Evolutionary conservation across 805 yeast genomes (phyloP), one percentile per base, ranked within the genome.

Genomic region (Candida maltosa): DNA sequence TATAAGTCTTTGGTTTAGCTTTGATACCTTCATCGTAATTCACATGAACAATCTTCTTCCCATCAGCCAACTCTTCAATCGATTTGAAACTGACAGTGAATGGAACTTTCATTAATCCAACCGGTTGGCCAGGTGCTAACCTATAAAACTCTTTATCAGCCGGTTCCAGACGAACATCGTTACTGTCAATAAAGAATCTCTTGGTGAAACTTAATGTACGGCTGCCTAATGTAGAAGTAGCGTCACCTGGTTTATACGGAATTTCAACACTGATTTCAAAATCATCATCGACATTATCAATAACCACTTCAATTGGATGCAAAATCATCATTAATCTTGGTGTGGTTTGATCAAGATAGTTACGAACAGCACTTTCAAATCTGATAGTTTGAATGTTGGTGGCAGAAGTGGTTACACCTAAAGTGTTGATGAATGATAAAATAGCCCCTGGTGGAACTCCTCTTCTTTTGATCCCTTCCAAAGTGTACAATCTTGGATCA

Each of bases 381-480:
- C 98, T 75, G 7, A 78, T 76, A 14, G 76, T 83, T 70, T 93
- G 97, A 56, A 93, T 93, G 54, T 87, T 87, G 27, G 96, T 82
- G 29, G 89, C 84, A 30, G 91, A 74, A 2, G 97, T 93, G 27
- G 98, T 93, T 38, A 93, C 98, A 54, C 99, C 99, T 49, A 93
- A 75, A 30, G 96, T 91, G 59, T 89, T 87, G 54, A 93, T 85
- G 59, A 93, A 93, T 21, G 88, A 76, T 56, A 93, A 73, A 58
- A 93, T 87, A 19, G 97, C 97, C 29, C 97, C 97, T 9, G 99
- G 98, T 47, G 99, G 99, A 6, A 93, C 82, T 69, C 99, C 99
- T 58, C 99, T 86, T 60, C 99, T 84, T 57, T 87, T 83, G 42
- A 93, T 79, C 34, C 93, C 96, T 49, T 88, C 98, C 50, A 93